Conservation (phyloP, 2,329 filamentous ascomycete species). For the Lasiodiplodia gonubiensis region DNA sequence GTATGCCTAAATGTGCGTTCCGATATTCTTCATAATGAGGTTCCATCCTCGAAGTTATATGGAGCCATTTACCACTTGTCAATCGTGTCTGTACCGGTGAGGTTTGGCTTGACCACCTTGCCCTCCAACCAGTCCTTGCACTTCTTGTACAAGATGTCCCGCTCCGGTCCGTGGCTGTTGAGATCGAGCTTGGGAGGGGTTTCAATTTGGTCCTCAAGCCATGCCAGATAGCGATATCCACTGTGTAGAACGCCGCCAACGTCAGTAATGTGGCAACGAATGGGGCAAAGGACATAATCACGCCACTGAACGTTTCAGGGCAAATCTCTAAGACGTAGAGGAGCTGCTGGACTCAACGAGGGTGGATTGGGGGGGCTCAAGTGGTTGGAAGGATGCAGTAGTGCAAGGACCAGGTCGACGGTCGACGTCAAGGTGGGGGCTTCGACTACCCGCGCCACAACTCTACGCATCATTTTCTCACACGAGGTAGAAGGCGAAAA, state of each 20-base stretch:
- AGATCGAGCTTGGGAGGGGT: constrained; percentile 30
- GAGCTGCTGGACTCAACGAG: background rate
- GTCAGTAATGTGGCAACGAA: background rate
- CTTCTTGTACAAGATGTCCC: constrained; percentile 30
- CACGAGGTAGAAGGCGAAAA: no score
- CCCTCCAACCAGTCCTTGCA: constrained; percentile 32
- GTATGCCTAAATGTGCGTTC: background rate
- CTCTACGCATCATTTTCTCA: no score
- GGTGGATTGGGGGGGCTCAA: no score
- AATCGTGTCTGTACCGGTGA: constrained; percentile 30
- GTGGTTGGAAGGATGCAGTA: no score
- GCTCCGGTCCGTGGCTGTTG: constrained; percentile 31
- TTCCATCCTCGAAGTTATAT: background rate
- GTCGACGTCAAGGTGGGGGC: no score
- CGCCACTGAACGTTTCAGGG: background rate
- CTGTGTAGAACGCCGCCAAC: background rate
- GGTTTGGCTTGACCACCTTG: constrained; percentile 27
- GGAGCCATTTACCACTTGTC: constrained; percentile 20
- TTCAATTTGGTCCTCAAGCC: constrained; percentile 29
- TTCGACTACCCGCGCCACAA: background rate
- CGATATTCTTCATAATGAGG: background rate
- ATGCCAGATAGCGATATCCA: constrained; percentile 31
- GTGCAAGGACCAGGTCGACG: no score
- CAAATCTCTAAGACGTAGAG: background rate
- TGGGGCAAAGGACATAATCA: background rate